A percentile compares a stretch with the other conserved stretches of the same genome.
phyloP scores from a whole-genome alignment of 2,329 filamentous ascomycete species.

The Pseudocercospora eumusae region DNA sequence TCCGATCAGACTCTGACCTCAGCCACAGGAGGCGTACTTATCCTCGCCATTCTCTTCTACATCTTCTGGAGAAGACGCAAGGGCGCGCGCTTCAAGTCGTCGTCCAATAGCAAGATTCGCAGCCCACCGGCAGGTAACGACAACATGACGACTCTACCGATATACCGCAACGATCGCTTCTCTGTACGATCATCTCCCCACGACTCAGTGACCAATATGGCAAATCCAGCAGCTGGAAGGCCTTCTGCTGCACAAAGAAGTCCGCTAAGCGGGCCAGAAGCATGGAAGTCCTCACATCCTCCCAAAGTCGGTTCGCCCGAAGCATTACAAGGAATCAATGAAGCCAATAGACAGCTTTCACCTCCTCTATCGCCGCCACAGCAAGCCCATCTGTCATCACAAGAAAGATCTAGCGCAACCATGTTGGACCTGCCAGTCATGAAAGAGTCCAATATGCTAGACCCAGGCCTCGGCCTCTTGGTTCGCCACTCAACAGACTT shows the following conservation, averaged over 20 bases:
- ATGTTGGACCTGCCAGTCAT: neutral
- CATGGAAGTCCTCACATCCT: constrained; percentile 21
- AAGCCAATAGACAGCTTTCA: too few relatives aligned
- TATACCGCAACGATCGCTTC: constrained; percentile 31
- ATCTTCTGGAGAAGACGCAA: constrained; percentile 29
- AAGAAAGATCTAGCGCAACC: neutral
- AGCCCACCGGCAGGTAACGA: constrained; percentile 13
- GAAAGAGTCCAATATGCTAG: neutral
- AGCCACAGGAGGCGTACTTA: constrained; percentile 26
- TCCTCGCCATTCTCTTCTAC: constrained; percentile 30
- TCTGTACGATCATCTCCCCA: constrained; percentile 32
- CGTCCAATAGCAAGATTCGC: constrained; percentile 25
- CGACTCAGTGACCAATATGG: constrained; percentile 13
- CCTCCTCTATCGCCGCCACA: neutral
- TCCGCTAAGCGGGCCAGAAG: neutral
- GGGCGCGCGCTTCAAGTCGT: constrained; percentile 30
- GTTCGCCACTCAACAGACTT: neutral
- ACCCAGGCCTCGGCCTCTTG: neutral
- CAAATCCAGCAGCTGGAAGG: neutral
- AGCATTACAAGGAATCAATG: neutral
- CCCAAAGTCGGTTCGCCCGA: constrained; percentile 6
- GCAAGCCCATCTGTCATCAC: neutral
- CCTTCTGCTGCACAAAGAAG: neutral
- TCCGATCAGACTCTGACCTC: constrained; percentile 8
- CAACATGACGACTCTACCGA: constrained; percentile 28